Evolutionary conservation across 352 stramenopile species (phyloP), one percentile per base, ranked within the genome.

Genomic region (Phytophthora citrophthora): DNA sequence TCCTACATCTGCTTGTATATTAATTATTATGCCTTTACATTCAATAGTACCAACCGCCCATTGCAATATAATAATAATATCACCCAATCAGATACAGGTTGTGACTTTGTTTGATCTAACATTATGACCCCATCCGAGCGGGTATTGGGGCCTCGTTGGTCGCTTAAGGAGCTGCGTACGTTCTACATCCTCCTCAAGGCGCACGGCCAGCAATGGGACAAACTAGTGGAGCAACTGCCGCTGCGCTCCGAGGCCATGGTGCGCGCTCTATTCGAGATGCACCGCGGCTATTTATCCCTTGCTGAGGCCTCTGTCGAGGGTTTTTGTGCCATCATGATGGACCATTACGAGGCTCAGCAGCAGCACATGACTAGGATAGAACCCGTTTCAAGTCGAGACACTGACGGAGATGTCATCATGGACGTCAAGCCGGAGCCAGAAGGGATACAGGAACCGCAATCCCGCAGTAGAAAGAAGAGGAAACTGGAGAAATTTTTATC

Each of bases 141-240:
- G 13, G 61, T 64, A 18, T 51, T 89, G 32, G 79, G 77, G 0
- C 82, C 78, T 47, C 79, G 74, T 38, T 92, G 79, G 81, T 79
- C 83, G 54, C 48, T 50, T 18, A 79, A 81, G 63, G 83, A 92
- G 74, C 72, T 92, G 61, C 79, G 74, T n/a, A 69, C 74, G 60
- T 88, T 90, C 64, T 92, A 83, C 60, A 78, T 83, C 50, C 65
- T 90, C 54, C 61, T 87, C 32, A 83, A 85, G 62, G 74, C 72
- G 13, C 69, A 84, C 49, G 79, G 77, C 9, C 52, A 60, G 27
- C 68, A 83, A 29, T 89, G 79, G 77, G 68, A 81, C n/a, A 72
- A 65, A 32, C 56, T 94, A 5, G 71, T 72, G 51, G 73, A 83
- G 52, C 63, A 68, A 29, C 64, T 91, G 18, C 80, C 81, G 32